Conservation (phyloP, 805 yeast species). For the Schwanniomyces vanrijiae region DNA sequence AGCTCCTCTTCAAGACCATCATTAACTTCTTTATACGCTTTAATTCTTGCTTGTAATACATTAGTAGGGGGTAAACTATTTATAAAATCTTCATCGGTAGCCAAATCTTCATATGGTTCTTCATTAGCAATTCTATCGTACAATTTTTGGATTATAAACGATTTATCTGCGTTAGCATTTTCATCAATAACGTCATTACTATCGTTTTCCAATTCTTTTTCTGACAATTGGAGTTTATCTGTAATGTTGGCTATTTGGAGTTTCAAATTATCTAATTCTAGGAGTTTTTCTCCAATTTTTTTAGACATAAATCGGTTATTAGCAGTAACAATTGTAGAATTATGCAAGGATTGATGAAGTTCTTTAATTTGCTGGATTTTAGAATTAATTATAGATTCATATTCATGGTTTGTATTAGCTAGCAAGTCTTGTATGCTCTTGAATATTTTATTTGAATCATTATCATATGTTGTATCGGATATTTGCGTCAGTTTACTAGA, state of each 20-base stretch:
- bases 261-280: slow-evolving; percentile 51
- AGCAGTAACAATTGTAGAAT: slow-evolving; percentile 42
- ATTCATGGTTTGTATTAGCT: slow-evolving; percentile 36
- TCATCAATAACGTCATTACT: slow-evolving; percentile 63
- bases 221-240: slow-evolving; percentile 32
- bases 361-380: slow-evolving; percentile 35
- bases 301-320: slow-evolving; percentile 38
- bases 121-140: slow-evolving; percentile 48
- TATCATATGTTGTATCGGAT: slow-evolving; percentile 2
- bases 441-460: slow-evolving; percentile 31
- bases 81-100: slow-evolving; percentile 23
- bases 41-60: slow-evolving; percentile 72
- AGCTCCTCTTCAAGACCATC: slow-evolving; percentile 53
- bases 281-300: slow-evolving; percentile 36
- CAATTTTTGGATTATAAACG: slow-evolving; percentile 70
- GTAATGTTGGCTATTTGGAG: slow-evolving; percentile 41
- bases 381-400: slow-evolving; percentile 34
- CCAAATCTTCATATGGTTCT: slow-evolving; percentile 24
- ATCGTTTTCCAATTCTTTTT: slow-evolving; percentile 35
- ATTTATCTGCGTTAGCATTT: slow-evolving; percentile 84
- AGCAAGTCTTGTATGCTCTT: slow-evolving; percentile 40
- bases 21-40: slow-evolving; percentile 77
- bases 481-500: neutral
- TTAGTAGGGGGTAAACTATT: slow-evolving; percentile 42
- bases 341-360: slow-evolving; percentile 36